Base-by-base conservation (phyloP, 2,329 filamentous ascomycete genomes). In the Ramichloridium luteum region DNA sequence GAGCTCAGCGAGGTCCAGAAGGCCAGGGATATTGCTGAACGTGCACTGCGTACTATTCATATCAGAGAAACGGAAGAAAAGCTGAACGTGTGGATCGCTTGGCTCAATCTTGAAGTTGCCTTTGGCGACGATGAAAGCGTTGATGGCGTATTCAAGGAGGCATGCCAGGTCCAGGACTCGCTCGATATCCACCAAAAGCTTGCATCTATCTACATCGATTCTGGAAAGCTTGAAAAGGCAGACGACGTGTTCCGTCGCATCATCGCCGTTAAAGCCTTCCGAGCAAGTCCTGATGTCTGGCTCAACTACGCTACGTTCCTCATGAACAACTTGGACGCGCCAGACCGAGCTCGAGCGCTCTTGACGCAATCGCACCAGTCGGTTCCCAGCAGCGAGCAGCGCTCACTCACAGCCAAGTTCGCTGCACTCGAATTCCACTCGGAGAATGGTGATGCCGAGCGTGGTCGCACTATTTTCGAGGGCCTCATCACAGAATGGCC, bases 271-370 rank as follows among this genome's bases (percentile, higher is more conserved):
- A 86, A 84, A 39, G 49, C 55, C 37, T 83, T 90, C 51, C 79
- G 80, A 41, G 75, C 77, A 43, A 74, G 77, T 4, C 77, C 82
- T 6, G 72, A 77, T 32, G 75, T 94, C 45, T 98, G 86, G 83
- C 68, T 80, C 58, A 94, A 96, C 64, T 96, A 94, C 59, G 88
- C 86, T 14, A 80, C 80, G 49, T 96, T 94, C 69, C 68, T 98
- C 34, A 80, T 93, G 61, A 76, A 79, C 37, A 80, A 74, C 1
- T 61, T 73, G 37, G 65, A 70, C 36, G 69, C 78, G 8, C 72
- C 84, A 1, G 77, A 78, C n/a, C 73, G 77, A 5, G 81, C 77
- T 3, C 78, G 85, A 34, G 74, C 74, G 1, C 72, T 98, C 10
- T 73, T 96, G 4, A 69, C 78, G 3, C 80, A 88, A 25, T 88